phyloP scores from a whole-genome alignment of 371 early-diverging fungal genomes.

The Amoeboaphelidium protococcarum region DNA sequence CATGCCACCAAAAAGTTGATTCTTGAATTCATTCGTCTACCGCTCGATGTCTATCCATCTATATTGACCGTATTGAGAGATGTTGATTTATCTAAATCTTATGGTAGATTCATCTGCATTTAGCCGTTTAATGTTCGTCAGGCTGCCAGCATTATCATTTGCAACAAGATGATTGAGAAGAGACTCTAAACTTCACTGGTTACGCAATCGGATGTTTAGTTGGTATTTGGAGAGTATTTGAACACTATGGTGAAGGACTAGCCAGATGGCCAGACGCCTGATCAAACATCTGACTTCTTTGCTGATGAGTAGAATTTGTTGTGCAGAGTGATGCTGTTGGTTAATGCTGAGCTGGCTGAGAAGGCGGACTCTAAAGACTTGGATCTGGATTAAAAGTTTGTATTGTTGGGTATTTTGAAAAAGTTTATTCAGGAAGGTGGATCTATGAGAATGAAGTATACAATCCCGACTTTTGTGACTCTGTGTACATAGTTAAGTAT shows the following conservation, averaged over 20 bases:
- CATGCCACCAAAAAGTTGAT: too few species aligned
- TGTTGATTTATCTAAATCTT: too few species aligned
- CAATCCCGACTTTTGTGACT: constrained; percentile 53
- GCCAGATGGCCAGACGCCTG: constrained; percentile 27
- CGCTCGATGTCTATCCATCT: too few species aligned
- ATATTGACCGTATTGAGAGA: too few species aligned
- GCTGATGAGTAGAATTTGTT: constrained; percentile 1
- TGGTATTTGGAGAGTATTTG: constrained; percentile 46
- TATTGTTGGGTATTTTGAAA: constrained; percentile 8
- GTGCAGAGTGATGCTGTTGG: neutral
- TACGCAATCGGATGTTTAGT: constrained; percentile 60
- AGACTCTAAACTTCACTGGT: too few species aligned
- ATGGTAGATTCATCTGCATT: too few species aligned
- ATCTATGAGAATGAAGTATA: constrained; percentile 43
- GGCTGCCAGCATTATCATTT: too few species aligned
- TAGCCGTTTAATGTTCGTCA: too few species aligned
- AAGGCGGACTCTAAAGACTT: constrained; percentile 4
- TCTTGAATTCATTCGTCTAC: too few species aligned
- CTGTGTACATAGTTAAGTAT: constrained; percentile 38
- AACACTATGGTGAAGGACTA: constrained; percentile 48
- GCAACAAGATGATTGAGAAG: too few species aligned
- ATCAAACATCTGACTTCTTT: constrained; percentile 4
- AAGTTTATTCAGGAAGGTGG: constrained; percentile 57
- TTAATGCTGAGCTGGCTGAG: constrained; percentile 1
- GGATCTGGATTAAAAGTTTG: too few species aligned